These are phyloP conservation scores for Eimeria falciformis DNA, from an alignment of 169 alveolate species.

Conservation along the genomic window DNA sequence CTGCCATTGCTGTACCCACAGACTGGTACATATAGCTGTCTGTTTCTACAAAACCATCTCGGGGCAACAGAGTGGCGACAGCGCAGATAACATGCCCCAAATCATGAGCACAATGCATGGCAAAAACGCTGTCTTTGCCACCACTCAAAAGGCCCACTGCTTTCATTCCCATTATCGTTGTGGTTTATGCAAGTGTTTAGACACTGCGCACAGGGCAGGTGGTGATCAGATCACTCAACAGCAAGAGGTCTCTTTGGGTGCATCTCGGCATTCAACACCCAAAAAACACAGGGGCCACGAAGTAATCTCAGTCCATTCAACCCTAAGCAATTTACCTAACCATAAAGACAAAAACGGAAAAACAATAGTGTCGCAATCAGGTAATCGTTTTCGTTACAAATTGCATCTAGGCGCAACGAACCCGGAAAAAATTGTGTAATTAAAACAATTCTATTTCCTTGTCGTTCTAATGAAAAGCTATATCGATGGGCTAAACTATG, in stretches of 20 bases:
- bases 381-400: not conserved
- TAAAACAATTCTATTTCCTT: no score
- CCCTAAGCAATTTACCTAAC: no score
- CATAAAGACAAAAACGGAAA: not conserved
- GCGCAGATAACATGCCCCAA: conserved; percentile 79
- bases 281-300: no score
- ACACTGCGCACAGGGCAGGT: no score
- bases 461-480: no score
- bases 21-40: conserved; percentile 91
- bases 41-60: conserved; percentile 49
- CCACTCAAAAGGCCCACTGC: conserved; percentile 92
- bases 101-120: conserved; percentile 81
- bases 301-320: no score
- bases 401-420: no score
- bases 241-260: no score
- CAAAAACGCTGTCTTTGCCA: conserved; percentile 90
- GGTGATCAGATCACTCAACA: no score
- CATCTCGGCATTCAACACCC: no score
- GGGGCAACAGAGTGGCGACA: conserved; percentile 80
- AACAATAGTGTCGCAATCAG: not conserved
- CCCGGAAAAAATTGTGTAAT: no score
- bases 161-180: conserved; percentile 74
- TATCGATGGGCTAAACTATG: no score
- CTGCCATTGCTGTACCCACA: conserved; percentile 94
- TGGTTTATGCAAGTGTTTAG: not conserved